These are phyloP conservation scores for Ilex asprella DNA, from an alignment of 257 asterid species.

Conservation along the genomic window DNA sequence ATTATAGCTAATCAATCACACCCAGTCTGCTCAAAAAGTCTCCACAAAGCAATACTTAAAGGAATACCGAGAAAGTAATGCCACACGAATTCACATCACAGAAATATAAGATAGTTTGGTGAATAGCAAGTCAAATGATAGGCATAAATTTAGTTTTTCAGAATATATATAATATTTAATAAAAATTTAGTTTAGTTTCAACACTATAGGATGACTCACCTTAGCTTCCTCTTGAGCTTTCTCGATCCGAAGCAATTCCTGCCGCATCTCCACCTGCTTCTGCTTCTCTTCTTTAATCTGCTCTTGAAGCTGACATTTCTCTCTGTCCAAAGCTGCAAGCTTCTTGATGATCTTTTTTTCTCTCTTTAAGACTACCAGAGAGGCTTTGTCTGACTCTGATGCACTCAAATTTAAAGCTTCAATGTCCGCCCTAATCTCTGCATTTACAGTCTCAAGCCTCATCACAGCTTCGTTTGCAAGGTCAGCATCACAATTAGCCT, in stretches of 20 bases:
- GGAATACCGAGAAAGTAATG: too few relatives aligned
- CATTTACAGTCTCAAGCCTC: slow-evolving; percentile 31
- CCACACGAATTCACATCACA: too few relatives aligned
- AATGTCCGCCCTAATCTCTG: slow-evolving; percentile 91
- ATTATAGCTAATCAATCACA: too few relatives aligned
- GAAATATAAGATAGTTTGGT: too few relatives aligned
- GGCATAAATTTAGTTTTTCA: too few relatives aligned
- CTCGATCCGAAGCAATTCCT: slow-evolving; percentile 57
- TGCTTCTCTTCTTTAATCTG: slow-evolving; percentile 63
- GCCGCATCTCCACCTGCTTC: slow-evolving; percentile 49
- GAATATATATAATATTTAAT: too few relatives aligned
- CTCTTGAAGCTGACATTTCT: slow-evolving; percentile 81
- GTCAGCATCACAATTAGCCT: background rate
- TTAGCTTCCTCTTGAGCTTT: slow-evolving; percentile 64
- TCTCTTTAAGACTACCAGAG: slow-evolving; percentile 78
- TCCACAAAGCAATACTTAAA: too few relatives aligned
- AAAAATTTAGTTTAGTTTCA: too few relatives aligned
- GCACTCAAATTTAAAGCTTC: slow-evolving; percentile 87
- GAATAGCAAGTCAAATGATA: too few relatives aligned
- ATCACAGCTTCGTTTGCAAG: background rate
- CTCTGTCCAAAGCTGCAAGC: slow-evolving; percentile 86
- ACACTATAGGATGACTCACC: slow-evolving; percentile 31
- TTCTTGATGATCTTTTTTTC: slow-evolving; percentile 77
- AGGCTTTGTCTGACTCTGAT: slow-evolving; percentile 69
- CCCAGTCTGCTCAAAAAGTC: too few relatives aligned